Evolutionary conservation across 2,329 filamentous ascomycete species (phyloP).

Genomic region (Alternaria sp.): DNA sequence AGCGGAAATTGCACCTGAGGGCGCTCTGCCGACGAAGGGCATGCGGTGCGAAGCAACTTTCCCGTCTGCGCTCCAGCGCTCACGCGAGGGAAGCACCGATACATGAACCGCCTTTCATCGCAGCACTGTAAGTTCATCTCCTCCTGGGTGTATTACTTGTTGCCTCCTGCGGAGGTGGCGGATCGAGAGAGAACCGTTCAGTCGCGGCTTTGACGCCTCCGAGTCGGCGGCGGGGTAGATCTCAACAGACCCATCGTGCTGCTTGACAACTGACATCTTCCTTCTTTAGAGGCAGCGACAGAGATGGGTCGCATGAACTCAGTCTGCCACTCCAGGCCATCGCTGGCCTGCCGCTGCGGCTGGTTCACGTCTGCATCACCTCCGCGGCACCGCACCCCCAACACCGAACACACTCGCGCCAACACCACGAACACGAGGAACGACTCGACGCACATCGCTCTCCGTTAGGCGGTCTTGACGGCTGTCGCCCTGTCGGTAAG

Average conservation of each 20-base stretch:
- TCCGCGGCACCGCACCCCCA: background rate
- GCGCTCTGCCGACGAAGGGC: background rate
- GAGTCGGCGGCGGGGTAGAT: background rate
- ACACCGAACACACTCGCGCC: background rate
- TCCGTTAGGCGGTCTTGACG: background rate
- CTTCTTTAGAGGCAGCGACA: background rate
- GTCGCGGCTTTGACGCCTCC: background rate
- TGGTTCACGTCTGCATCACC: background rate
- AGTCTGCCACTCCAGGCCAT: background rate
- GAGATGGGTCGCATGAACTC: background rate
- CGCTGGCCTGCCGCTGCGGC: background rate
- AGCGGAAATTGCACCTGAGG: background rate
- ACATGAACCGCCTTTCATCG: background rate
- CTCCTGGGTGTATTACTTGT: background rate
- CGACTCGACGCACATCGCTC: background rate
- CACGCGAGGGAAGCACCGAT: background rate
- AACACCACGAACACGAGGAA: background rate
- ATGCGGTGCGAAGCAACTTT: background rate
- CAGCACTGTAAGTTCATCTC: background rate
- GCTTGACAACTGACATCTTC: background rate
- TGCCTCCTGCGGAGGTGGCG: too few species aligned
- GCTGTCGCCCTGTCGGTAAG: background rate
- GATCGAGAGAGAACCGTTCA: background rate
- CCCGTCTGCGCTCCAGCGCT: background rate
- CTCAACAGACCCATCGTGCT: background rate